Conservation (phyloP, 2,329 filamentous ascomycete species). For the Colletotrichum chrysophilum region DNA sequence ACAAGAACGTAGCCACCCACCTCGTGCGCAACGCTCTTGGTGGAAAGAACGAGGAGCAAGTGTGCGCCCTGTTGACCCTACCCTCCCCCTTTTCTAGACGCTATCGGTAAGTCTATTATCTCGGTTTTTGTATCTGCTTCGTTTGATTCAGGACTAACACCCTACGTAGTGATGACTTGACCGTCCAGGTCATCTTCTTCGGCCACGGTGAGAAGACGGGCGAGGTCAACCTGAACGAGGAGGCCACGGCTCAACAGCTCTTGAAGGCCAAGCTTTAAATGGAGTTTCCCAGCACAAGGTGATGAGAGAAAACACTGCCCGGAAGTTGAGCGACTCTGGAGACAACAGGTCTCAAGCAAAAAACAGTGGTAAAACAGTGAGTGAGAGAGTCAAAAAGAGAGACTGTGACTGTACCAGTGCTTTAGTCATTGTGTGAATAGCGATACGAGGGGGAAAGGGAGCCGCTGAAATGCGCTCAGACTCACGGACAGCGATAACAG, state of each 20-base stretch:
- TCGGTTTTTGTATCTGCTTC: not conserved
- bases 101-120: slow-evolving; percentile 70
- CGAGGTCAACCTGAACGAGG: slow-evolving; percentile 81
- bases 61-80: slow-evolving; percentile 89
- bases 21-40: slow-evolving; percentile 94
- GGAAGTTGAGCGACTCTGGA: not conserved
- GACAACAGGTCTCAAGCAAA: not conserved
- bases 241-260: slow-evolving; percentile 71
- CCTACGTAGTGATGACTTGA: slow-evolving; percentile 81
- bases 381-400: not conserved
- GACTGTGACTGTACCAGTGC: not conserved
- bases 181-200: slow-evolving; percentile 98
- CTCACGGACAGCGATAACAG: not conserved
- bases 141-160: not conserved
- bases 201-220: slow-evolving; percentile 80
- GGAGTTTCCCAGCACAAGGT: not conserved
- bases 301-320: not conserved
- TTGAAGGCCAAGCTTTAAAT: slow-evolving; percentile 43
- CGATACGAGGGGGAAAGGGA: not conserved
- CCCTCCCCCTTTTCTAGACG: slow-evolving; percentile 89
- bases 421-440: not conserved
- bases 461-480: not conserved
- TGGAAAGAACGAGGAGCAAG: slow-evolving; percentile 90
- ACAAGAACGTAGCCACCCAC: slow-evolving; percentile 96
- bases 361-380: not conserved